Percentiles rank a stretch among this genome's conserved stretches.
Conservation (phyloP, 495 filamentous ascomycete genomes). For the Chaetomium cochliodes region DNA sequence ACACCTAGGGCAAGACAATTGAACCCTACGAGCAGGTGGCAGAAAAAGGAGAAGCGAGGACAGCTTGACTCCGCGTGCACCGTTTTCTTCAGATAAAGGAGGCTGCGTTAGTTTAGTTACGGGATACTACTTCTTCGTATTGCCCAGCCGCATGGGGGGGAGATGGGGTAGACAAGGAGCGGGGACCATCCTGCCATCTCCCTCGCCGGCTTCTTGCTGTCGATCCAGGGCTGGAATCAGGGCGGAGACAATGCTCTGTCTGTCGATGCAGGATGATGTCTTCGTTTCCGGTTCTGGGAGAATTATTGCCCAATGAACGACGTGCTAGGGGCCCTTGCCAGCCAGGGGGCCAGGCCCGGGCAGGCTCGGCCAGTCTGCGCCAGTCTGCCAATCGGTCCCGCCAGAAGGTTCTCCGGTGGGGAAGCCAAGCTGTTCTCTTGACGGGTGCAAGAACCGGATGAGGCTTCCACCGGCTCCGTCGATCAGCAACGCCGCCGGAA, state of each 20-base stretch:
- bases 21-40: not conserved
- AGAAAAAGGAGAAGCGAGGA: not conserved
- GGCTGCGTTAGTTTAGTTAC: too few species aligned
- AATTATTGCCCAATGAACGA: slow-evolving; percentile 22
- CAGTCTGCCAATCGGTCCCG: slow-evolving; percentile 15
- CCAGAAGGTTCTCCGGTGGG: slow-evolving; percentile 7
- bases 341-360: slow-evolving; percentile 12
- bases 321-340: too few species aligned
- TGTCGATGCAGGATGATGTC: slow-evolving; percentile 33
- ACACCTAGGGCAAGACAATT: not conserved
- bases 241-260: slow-evolving; percentile 24
- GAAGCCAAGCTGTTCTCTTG: not conserved
- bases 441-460: slow-evolving; percentile 15
- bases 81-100: not conserved
- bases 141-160: not conserved
- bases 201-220: slow-evolving; percentile 13
- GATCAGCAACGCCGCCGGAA: slow-evolving; percentile 13
- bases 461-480: slow-evolving; percentile 1
- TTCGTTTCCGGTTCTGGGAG: slow-evolving; percentile 30
- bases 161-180: not conserved
- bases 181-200: not conserved
- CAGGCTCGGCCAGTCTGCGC: not conserved
- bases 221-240: slow-evolving; percentile 28
- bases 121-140: not conserved
- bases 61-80: not conserved